Evolutionary conservation across 164 flowering plant species (phyloP).

Genomic region (Umbilicus rupestris): DNA sequence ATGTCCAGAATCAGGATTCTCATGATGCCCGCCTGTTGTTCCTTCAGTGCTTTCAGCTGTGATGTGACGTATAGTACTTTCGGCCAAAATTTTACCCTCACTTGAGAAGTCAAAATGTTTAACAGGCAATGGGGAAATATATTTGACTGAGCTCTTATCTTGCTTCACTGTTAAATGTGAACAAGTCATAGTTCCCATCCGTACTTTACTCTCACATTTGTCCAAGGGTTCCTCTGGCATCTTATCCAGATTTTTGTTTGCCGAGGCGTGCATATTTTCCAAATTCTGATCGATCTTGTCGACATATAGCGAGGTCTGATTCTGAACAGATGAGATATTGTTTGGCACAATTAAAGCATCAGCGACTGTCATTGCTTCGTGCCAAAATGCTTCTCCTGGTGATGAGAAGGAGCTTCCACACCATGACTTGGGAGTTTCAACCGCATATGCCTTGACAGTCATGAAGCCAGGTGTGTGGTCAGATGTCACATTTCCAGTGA

Average conservation of each 20-base stretch:
- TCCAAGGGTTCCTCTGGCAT: constrained; percentile 10
- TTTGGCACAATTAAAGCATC: constrained; percentile 51
- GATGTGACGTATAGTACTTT: constrained; percentile 9
- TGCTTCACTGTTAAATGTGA: constrained; percentile 17
- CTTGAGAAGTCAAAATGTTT: constrained; percentile 73
- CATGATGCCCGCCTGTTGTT: constrained; percentile 8
- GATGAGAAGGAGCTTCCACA: constrained; percentile 68
- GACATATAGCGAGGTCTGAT: constrained; percentile 14
- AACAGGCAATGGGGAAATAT: constrained; percentile 59
- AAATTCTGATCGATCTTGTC: constrained; percentile 13
- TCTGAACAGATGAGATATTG: constrained; percentile 18
- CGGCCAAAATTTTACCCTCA: constrained; percentile 44
- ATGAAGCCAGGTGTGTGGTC: constrained; percentile 39
- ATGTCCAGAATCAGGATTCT: constrained; percentile 17
- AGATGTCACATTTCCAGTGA: constrained; percentile 14
- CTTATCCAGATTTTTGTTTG: constrained; percentile 12
- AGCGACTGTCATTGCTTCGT: constrained; percentile 79
- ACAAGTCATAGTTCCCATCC: constrained; percentile 17
- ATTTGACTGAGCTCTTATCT: constrained; percentile 24
- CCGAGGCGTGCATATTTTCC: constrained; percentile 12
- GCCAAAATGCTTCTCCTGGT: constrained; percentile 95
- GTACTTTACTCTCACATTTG: constrained; percentile 18
- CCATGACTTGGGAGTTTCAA: constrained; percentile 52
- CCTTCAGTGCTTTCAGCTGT: constrained; percentile 10
- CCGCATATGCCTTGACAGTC: constrained; percentile 17